Evolutionary conservation across 352 stramenopile genomes (phyloP), one percentile per base, ranked within the genome.

Genomic region (Globisporangium cylindrosporum): DNA sequence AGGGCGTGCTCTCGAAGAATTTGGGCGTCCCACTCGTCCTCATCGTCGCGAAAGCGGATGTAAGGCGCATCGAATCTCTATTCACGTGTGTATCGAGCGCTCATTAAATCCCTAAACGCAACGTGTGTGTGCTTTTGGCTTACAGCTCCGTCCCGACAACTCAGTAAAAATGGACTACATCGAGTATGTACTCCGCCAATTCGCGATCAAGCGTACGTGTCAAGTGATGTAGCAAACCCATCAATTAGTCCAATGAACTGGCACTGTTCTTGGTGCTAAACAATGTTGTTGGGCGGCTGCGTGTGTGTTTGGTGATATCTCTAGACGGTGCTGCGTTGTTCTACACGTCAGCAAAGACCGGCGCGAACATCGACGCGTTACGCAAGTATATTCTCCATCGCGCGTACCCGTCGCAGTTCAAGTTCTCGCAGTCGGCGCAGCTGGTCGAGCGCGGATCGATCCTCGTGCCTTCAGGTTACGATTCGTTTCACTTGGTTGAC

Each of bases 101-200:
- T 18, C 27, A 3, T 20, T 18, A 8, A 4, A 2, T 29, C 46
- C 10, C 27, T 43, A 7, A 60, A n/a, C 22, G 41, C 15, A 36
- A 22, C 24, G n/a, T 3, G 18, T 59, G 3, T 43, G 8, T 43
- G 9, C 10, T 18, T 18, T 9, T 27, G 27, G 54, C 36, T 58
- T 68, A 6, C 67, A 91, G 84, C 64, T 90, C 57, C 81, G 84
- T 32, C 80, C 80, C 7, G 88, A 95, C 59, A 92, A 91, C 72
- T 93, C 88, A 6, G 70, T 92, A 22, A 92, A 94, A 68, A 91
- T 93, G 80, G 88, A 95, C 69, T 95, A 89, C 70, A 84, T 94
- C 48, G 84, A 95, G 73, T 94, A 84, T 62, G 86, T 78, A 5
- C 74, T 95, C 38, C 88, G 88, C 46, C 84, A 92, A 54, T 89